A percentile compares a stretch with the other conserved stretches of the same genome.
Evolutionary conservation across 2,329 filamentous ascomycete genomes (phyloP).

Genomic region (Onygena corvina): DNA sequence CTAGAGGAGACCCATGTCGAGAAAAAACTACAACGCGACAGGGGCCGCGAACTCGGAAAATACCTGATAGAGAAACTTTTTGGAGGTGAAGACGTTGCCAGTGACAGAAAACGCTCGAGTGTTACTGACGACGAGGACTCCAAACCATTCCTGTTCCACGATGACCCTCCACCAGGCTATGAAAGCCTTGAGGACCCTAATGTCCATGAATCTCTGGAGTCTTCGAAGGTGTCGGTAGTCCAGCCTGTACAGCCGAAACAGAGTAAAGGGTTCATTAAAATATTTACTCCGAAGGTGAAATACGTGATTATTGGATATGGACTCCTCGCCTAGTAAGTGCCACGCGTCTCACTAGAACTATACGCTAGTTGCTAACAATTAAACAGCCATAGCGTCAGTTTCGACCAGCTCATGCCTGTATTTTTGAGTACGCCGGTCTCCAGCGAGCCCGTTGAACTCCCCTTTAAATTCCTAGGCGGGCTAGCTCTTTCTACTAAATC

Average conservation of each 20-base stretch:
- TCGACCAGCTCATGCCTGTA: slow-evolving; percentile 85
- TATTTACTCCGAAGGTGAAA: slow-evolving; percentile 74
- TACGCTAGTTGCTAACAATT: slow-evolving; percentile 21
- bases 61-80: slow-evolving; percentile 42
- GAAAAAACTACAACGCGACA: slow-evolving; percentile 63
- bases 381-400: slow-evolving; percentile 82
- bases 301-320: slow-evolving; percentile 83
- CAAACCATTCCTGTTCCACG: slow-evolving; percentile 38
- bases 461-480: slow-evolving; percentile 80
- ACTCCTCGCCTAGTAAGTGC: slow-evolving; percentile 88
- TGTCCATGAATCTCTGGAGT: slow-evolving; percentile 22
- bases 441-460: slow-evolving; percentile 45
- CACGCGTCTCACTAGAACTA: no score
- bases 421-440: slow-evolving; percentile 63
- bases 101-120: neutral
- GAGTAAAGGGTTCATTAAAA: slow-evolving; percentile 40
- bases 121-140: slow-evolving; percentile 11
- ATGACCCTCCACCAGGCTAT: slow-evolving; percentile 57
- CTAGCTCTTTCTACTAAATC: slow-evolving; percentile 71
- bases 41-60: slow-evolving; percentile 62
- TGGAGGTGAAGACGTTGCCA: neutral
- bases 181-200: slow-evolving; percentile 43
- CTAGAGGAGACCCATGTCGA: slow-evolving; percentile 87
- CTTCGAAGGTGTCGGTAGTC: slow-evolving; percentile 16
- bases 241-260: slow-evolving; percentile 16